Conservation (phyloP, 2,329 filamentous ascomycete genomes). For the Aureobasidium pullulans region DNA sequence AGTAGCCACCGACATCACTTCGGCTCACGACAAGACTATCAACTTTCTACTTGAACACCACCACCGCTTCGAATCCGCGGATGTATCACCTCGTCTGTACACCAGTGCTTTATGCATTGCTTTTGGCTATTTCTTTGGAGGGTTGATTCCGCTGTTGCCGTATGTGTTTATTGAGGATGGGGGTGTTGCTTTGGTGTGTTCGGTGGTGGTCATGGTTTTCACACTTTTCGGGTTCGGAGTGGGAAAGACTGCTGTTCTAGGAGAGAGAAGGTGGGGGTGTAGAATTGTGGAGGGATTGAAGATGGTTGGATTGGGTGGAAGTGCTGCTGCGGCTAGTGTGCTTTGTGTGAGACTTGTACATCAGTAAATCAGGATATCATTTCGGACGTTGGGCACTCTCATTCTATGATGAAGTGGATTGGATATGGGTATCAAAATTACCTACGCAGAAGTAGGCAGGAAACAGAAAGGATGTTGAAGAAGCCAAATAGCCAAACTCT, state of each 20-base stretch:
- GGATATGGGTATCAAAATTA: not conserved
- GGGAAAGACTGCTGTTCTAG: conserved; percentile 51
- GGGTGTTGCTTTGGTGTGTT: conserved; percentile 49
- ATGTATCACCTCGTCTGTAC: conserved; percentile 34
- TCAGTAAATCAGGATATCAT: not conserved
- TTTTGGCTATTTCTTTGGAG: conserved; percentile 62
- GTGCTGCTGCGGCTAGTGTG: conserved; percentile 61
- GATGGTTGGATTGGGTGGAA: conserved; percentile 56
- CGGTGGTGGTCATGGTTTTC: conserved; percentile 52
- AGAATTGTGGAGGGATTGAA: conserved; percentile 42
- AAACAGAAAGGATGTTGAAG: not conserved
- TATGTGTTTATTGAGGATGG: conserved; percentile 51
- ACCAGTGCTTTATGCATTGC: conserved; percentile 59
- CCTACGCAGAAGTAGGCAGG: not conserved
- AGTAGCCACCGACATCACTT: not conserved
- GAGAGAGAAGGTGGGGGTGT: conserved; percentile 24
- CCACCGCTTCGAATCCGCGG: conserved; percentile 37
- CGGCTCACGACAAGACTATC: not conserved
- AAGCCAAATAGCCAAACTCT: not conserved
- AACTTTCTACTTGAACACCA: conserved; percentile 28
- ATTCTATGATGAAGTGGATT: not conserved
- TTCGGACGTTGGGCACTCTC: too few species aligned
- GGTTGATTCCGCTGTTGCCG: conserved; percentile 62
- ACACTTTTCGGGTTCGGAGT: conserved; percentile 60
- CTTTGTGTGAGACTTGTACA: conserved; percentile 24